Percentiles rank a stretch among this genome's conserved stretches.
Evolutionary conservation across 495 filamentous ascomycete genomes (phyloP).

Genomic region (Talaromyces thailandensis): DNA sequence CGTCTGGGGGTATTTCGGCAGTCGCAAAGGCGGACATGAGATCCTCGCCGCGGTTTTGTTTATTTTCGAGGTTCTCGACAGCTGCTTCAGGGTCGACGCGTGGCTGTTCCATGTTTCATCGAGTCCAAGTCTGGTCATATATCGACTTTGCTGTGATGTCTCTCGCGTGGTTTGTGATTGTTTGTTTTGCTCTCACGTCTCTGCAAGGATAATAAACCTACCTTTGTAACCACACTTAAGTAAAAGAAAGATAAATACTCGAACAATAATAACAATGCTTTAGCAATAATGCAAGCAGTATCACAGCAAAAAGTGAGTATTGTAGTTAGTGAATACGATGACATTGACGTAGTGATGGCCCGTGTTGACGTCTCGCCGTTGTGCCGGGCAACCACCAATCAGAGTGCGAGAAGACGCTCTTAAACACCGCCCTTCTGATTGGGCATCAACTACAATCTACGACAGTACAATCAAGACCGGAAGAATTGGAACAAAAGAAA

Average conservation of each 20-base stretch:
- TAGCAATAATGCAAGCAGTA: neutral
- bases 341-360: neutral
- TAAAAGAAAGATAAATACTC: neutral
- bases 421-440: neutral
- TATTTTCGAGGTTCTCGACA: constrained; percentile 9
- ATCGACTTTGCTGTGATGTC: neutral
- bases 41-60: neutral
- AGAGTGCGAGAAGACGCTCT: neutral
- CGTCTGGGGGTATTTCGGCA: constrained; percentile 6
- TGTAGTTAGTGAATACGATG: neutral
- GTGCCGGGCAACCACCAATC: constrained; percentile 6
- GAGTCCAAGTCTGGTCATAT: neutral
- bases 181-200: neutral
- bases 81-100: constrained; percentile 2
- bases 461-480: neutral
- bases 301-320: neutral
- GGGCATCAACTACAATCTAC: neutral
- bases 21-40: neutral
- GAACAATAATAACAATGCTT: neutral
- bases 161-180: neutral
- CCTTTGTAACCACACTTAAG: neutral
- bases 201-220: neutral
- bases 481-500: no score
- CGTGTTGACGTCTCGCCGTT: neutral
- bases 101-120: constrained; percentile 2